Conservation (phyloP, 202 grass and related monocot genomes). For the Schoenoplectus tabernaemontani region DNA sequence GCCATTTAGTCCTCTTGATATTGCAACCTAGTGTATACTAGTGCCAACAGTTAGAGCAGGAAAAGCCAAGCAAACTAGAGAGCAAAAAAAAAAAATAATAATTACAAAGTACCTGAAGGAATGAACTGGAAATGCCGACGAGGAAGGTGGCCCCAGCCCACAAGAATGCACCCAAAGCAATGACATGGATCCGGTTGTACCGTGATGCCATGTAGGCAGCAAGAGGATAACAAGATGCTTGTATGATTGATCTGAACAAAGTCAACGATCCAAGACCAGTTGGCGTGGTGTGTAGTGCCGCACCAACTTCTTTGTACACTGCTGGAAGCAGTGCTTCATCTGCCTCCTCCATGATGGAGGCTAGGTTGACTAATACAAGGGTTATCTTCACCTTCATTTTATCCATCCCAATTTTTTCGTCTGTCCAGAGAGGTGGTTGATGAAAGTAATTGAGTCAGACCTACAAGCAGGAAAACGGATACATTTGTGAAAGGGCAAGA, state of each 20-base stretch:
- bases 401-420: background rate
- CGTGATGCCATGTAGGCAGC: conserved; percentile 44
- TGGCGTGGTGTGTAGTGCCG: conserved; percentile 31
- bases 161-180: conserved; percentile 55
- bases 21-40: conserved; percentile 37
- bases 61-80: background rate
- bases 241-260: conserved; percentile 57
- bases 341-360: conserved; percentile 33
- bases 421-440: background rate
- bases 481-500: background rate
- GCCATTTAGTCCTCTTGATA: conserved; percentile 65
- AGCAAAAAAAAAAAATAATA: background rate
- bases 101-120: conserved; percentile 33
- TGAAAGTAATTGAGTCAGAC: conserved; percentile 12
- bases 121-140: conserved; percentile 47
- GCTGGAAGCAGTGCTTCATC: conserved; percentile 44
- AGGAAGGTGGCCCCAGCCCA: conserved; percentile 54
- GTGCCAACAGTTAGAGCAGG: background rate
- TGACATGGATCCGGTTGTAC: conserved; percentile 40
- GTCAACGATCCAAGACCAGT: conserved; percentile 53
- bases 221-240: conserved; percentile 50
- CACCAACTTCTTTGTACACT: conserved; percentile 44
- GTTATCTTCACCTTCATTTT: conserved; percentile 23
- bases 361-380: conserved; percentile 35
- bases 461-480: background rate